Base-by-base conservation (phyloP, 2,329 filamentous ascomycete species). In the Torrubiella hemipterigena region DNA sequence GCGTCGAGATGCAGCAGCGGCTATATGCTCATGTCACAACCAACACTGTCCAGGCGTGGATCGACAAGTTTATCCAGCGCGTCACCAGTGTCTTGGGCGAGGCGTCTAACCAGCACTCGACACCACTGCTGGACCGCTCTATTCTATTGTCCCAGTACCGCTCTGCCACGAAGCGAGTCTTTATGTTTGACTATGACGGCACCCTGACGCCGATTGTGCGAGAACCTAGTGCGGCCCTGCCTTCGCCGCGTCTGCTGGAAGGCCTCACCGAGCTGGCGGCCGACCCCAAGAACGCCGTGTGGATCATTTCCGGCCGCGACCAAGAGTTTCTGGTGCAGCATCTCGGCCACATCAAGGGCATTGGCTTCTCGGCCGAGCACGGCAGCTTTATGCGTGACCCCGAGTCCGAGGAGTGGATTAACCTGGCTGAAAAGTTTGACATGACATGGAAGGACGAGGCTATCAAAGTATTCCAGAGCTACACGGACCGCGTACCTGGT, bases 111-210 rank as follows among this genome's bases (percentile, higher is more conserved):
- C 72, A 76, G 9, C 73, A 80, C 35, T 73, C 79, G 4, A 96
- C 89, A 1, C 89, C 89, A 1, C 68, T 80, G 2, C 72, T 96
- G 14, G 86, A 96, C 50, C 77, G 77, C 21, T 66, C 75, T 4
- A 66, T 74, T 39, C 58, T 95, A 42, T 63, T 93, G 22, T 61
- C 68, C 33, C 77, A 78, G 37, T 96, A 95, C 55, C 73, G 76
- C 37, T 63, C 69, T 23, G 77, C 85, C 4, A 71, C 71, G 39
- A 84, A 82, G 56, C 77, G 91, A 9, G 66, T 98, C 4, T 94
- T 96, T 63, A 89, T 98, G 83, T 95, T 96, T 51, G 91, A 98
- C 59, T 98, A 98, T 48, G 91, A 98, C 52, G 91, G 91, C 29
- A 98, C 91, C 1, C 69, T 98, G 33, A 96, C 91, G 4, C 84